Evolutionary conservation across 805 yeast genomes (phyloP).

Genomic region (Huiozyma sinensis): DNA sequence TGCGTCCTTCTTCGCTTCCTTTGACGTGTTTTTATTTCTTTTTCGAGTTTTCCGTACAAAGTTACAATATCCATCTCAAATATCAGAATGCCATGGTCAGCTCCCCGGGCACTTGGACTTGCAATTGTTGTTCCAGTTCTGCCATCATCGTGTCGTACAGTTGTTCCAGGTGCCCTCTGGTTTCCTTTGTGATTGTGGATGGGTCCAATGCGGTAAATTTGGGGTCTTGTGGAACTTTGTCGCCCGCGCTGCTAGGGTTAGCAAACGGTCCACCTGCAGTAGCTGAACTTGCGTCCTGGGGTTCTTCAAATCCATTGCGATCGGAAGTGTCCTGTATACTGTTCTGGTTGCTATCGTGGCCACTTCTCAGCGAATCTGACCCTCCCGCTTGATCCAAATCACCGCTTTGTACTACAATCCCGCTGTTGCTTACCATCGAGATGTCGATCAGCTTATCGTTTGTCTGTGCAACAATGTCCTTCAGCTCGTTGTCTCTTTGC

Average conservation of each 20-base stretch:
- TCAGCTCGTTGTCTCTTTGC: conserved; percentile 20
- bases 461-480: conserved; percentile 24
- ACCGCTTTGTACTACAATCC: conserved; percentile 21
- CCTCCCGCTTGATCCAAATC: conserved; percentile 22
- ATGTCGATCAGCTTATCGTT: conserved; percentile 28
- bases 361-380: conserved; percentile 31
- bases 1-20: no score
- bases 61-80: neutral
- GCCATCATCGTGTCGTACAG: conserved; percentile 9
- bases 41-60: neutral
- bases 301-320: neutral
- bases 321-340: neutral
- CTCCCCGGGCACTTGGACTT: conserved; percentile 8
- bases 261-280: neutral
- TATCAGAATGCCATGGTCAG: conserved; percentile 12
- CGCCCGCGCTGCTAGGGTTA: neutral
- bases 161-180: conserved; percentile 4
- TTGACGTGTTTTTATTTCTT: neutral
- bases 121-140: conserved; percentile 12
- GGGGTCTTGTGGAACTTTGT: neutral
- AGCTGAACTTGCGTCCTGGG: neutral
- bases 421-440: conserved; percentile 29
- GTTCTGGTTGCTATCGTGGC: conserved; percentile 18
- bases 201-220: conserved; percentile 8
- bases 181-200: conserved; percentile 5